Evolutionary conservation across 2,329 filamentous ascomycete species (phyloP), one percentile per base, ranked within the genome.

Genomic region (Aspergillus ibericus): DNA sequence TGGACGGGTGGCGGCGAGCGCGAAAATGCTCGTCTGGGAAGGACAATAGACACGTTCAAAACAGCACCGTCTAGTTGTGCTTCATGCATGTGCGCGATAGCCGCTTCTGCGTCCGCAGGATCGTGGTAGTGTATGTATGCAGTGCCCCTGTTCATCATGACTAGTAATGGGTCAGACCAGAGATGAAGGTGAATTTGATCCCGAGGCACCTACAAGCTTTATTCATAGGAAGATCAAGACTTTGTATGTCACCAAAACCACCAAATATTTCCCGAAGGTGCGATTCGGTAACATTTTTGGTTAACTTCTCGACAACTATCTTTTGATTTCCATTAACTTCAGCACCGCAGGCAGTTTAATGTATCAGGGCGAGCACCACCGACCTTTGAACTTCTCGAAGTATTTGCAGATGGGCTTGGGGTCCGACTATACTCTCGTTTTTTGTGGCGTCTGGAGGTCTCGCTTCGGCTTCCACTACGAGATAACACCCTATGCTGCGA

Each of bases 41-140:
- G 81, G 25, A 96, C 91, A 65, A 97, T 95, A 46, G 91, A 95
- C 50, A 97, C 93, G 69, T 89, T 89, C 70, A 97, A 88, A 38
- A 87, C 82, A 20, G 88, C 86, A 53, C 92, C 92, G 74, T 97
- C 93, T 27, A 96, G 79, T 71, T 96, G 91, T n/a, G 91, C 92
- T 78, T 99, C 95, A 75, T 99, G 95, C 95, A 99, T 98, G 73
- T 96, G 91, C 16, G 93, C 87, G 67, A 97, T 96, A 27, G 95
- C 95, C 13, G 87, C 82, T 76, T 97, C 92, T 22, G 95, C 93
- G 63, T 93, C 89, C 51, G 85, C 81, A 63, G 92, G 85, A 64
- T 89, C 83, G 55, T 86, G 81, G 76, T 89, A 99, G 42, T 96
- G 82, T 63, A 98, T 92, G 74, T 97, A 98, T 32, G 93, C 95